These are phyloP conservation scores for Marvania coccoides DNA, from an alignment of 139 green algal species.

Conservation along the genomic window DNA sequence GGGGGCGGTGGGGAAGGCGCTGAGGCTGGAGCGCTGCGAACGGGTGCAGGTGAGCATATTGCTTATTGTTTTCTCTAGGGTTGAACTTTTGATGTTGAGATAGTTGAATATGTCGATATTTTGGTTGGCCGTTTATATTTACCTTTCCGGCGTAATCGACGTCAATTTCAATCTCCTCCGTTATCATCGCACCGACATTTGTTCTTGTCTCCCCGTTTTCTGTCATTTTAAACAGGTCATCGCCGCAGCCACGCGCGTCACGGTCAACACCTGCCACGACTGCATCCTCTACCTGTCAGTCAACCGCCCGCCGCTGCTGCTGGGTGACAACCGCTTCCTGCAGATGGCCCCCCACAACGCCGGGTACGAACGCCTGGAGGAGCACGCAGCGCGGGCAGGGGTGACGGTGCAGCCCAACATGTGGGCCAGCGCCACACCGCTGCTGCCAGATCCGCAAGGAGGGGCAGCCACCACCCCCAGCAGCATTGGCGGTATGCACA, in stretches of 20 bases:
- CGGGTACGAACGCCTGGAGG: conserved; percentile 56
- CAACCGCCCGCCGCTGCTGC: conserved; percentile 53
- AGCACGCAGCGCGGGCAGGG: conserved; percentile 51
- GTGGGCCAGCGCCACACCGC: conserved; percentile 55
- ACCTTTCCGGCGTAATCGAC: too few species aligned
- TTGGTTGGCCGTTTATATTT: too few species aligned
- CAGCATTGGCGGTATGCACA: not conserved
- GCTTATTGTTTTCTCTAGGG: too few species aligned
- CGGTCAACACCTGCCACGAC: conserved; percentile 70
- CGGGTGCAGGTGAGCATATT: conserved; percentile 53
- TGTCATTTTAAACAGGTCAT: conserved; percentile 40
- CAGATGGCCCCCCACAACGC: conserved; percentile 79
- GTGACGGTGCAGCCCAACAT: conserved; percentile 46
- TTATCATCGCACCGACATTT: too few species aligned
- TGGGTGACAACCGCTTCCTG: conserved; percentile 74
- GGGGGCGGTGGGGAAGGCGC: conserved; percentile 52
- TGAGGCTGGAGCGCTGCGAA: conserved; percentile 78
- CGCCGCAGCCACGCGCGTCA: conserved; percentile 36
- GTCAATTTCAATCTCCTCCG: too few species aligned
- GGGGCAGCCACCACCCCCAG: conserved; percentile 20
- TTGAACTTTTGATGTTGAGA: too few species aligned
- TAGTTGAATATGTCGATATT: too few species aligned
- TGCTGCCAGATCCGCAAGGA: conserved; percentile 37
- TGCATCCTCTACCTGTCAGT: conserved; percentile 73
- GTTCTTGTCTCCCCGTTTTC: not conserved